Conservation (phyloP, 2,329 filamentous ascomycete genomes). For the Thielaviopsis ethacetica region DNA sequence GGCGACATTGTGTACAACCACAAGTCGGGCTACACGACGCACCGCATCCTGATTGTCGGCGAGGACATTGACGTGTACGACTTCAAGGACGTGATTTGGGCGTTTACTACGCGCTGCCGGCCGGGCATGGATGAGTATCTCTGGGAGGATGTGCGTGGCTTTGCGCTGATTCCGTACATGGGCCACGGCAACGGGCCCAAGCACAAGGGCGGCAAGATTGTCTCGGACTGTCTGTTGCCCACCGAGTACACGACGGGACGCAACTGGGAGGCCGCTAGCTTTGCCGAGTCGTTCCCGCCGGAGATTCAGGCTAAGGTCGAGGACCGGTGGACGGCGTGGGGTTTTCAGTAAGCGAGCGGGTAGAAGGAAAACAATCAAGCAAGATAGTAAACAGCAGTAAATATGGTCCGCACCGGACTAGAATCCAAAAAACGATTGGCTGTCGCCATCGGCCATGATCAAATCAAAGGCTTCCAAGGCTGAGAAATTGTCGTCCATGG, state of each 20-base stretch:
- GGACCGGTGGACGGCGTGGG: neutral
- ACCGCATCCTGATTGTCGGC: slow-evolving; percentile 28
- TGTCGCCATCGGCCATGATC: neutral
- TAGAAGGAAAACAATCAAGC: too few species aligned
- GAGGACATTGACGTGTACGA: slow-evolving; percentile 33
- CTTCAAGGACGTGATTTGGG: slow-evolving; percentile 31
- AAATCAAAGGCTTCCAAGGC: neutral
- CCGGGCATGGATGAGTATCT: slow-evolving; percentile 26
- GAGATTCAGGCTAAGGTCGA: slow-evolving; percentile 23
- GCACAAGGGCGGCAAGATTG: slow-evolving; percentile 26
- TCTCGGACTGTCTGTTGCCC: slow-evolving; percentile 27
- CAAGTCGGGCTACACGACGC: slow-evolving; percentile 27
- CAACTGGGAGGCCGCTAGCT: slow-evolving; percentile 19
- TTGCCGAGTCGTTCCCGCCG: slow-evolving; percentile 22
- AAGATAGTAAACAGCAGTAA: too few species aligned
- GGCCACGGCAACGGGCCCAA: slow-evolving; percentile 22
- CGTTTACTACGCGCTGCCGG: slow-evolving; percentile 30
- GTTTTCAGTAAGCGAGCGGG: neutral
- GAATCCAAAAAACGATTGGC: neutral
- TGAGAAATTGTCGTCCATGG: neutral
- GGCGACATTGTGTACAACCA: slow-evolving; percentile 26
- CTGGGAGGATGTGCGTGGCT: slow-evolving; percentile 27
- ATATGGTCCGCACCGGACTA: too few species aligned
- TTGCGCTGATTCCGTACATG: slow-evolving; percentile 31
- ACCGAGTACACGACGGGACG: slow-evolving; percentile 24